Evolutionary conservation across 2,329 filamentous ascomycete genomes (phyloP), one percentile per base, ranked within the genome.

Genomic region (Pseudogymnoascus sp.): DNA sequence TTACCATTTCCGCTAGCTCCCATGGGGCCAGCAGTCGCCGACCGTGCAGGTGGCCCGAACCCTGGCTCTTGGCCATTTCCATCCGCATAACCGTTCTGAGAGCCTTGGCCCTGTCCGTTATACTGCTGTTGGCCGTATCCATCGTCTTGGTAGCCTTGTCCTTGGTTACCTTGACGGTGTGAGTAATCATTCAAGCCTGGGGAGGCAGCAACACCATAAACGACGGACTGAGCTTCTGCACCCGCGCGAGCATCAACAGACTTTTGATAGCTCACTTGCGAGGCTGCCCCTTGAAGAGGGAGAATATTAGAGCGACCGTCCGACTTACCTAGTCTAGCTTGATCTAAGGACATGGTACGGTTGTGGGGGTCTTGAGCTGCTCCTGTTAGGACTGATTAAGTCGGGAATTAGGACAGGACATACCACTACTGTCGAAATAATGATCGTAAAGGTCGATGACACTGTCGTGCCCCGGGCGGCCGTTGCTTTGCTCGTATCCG

Each of bases 381-480:
- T 25, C 8, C 33, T n/a, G 22, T 58, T 36, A 39, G 33, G 33
- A 39, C 33, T 38, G n/a, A 7, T 18, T 38, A 16, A 58, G 25
- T 22, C 7, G 28, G 54, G n/a, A 4, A 9, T 16, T 11, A 28
- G 36, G 7, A 18, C 54, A 36, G n/a, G 9, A 9, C 41, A 50
- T 50, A 50, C 41, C 41, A 16, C 41, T 54, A 12, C 54, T 28
- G 54, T 81, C 77, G 65, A 82, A 82, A 66, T 85, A 85, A 4
- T 77, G 68, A 69, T 82, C 80, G 65, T 84, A 85, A 11, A 81
- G 76, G 50, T 83, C 79, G 59, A 80, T 79, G 75, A 81, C 16
- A 68, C 69, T 61, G 60, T 71, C 70, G n/a, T 73, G 70, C 28
- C 67, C 67, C 60, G 71, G 67, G n/a, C 73, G 70, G 50, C 67